Percentiles rank a stretch among this genome's conserved stretches.
Evolutionary conservation across 2,329 filamentous ascomycete species (phyloP).

Genomic region (Aspergillus neotritici): DNA sequence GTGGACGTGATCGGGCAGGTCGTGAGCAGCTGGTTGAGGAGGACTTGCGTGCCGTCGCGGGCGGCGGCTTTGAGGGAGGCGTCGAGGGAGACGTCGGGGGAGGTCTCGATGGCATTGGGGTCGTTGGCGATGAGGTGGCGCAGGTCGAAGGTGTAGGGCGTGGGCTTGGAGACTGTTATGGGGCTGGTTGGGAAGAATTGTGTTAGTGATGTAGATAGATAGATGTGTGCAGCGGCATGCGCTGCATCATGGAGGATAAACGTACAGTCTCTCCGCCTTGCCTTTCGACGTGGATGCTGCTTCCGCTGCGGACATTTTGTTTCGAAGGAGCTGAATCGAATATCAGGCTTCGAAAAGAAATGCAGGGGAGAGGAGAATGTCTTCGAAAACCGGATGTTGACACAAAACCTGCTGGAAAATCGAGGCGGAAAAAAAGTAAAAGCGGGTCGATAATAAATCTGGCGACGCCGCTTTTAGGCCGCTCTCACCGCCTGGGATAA

Average conservation of each 20-base stretch:
- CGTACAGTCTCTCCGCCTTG: slow-evolving; percentile 41
- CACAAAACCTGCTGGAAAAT: slow-evolving; percentile 1
- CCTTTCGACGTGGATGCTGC: slow-evolving; percentile 19
- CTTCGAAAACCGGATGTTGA: slow-evolving; percentile 6
- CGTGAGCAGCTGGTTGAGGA: slow-evolving; percentile 90
- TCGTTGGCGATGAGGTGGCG: slow-evolving; percentile 81
- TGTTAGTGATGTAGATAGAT: slow-evolving; percentile 15
- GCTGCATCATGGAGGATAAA: not conserved
- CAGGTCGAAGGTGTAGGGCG: slow-evolving; percentile 87
- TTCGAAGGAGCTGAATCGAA: slow-evolving; percentile 1
- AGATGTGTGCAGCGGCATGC: not conserved
- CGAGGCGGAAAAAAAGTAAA: slow-evolving; percentile 27
- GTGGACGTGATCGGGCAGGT: slow-evolving; percentile 72
- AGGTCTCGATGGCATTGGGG: slow-evolving; percentile 68
- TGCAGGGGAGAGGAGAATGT: not conserved
- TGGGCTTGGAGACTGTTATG: slow-evolving; percentile 70
- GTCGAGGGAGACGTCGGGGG: slow-evolving; percentile 52
- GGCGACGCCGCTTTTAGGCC: slow-evolving; percentile 23
- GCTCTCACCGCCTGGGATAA: slow-evolving; percentile 18
- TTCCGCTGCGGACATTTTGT: slow-evolving; percentile 26
- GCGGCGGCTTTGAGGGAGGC: slow-evolving; percentile 65
- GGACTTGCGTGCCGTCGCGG: slow-evolving; percentile 81
- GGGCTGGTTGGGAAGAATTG: slow-evolving; percentile 32
- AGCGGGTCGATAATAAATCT: slow-evolving; percentile 22
- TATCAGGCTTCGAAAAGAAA: not conserved